A percentile compares a stretch with the other conserved stretches of the same genome.
Evolutionary conservation across 345 rosid genomes (phyloP).

Genomic region (Excoecaria agallocha): DNA sequence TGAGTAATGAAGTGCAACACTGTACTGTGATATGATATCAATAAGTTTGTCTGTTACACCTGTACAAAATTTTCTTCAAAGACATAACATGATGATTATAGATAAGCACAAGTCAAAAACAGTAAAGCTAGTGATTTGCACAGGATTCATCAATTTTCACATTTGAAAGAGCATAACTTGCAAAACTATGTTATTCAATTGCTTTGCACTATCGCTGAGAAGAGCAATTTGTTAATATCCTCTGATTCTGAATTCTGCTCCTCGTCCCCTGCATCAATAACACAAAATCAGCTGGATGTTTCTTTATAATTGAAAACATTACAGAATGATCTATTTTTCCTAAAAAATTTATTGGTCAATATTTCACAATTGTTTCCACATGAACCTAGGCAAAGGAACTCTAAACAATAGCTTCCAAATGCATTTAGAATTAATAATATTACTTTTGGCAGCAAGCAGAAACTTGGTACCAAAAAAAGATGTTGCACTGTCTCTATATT

Average conservation of each 20-base stretch:
- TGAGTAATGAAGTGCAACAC: no score
- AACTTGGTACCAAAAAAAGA: neutral
- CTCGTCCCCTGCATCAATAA: conserved; percentile 49
- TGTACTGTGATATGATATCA: no score
- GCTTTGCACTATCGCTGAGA: conserved; percentile 65
- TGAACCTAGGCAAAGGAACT: neutral
- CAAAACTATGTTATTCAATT: conserved; percentile 19
- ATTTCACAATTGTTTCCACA: neutral
- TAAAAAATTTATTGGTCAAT: no score
- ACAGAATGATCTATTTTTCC: neutral
- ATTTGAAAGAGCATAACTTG: no score
- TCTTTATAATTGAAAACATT: neutral
- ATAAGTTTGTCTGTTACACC: no score
- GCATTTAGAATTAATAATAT: neutral
- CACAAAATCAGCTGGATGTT: neutral
- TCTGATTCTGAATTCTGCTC: conserved; percentile 47
- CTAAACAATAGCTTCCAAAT: neutral
- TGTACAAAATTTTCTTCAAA: no score
- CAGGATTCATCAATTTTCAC: no score
- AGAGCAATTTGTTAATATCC: conserved; percentile 70
- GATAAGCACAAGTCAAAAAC: no score
- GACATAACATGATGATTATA: no score
- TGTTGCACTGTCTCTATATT: neutral
- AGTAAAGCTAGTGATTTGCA: no score
- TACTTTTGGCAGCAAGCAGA: neutral